Percentiles rank a stretch among this genome's conserved stretches.
Conservation (phyloP, 2,329 filamentous ascomycete species). For the Aspergillus quadrilineatus region DNA sequence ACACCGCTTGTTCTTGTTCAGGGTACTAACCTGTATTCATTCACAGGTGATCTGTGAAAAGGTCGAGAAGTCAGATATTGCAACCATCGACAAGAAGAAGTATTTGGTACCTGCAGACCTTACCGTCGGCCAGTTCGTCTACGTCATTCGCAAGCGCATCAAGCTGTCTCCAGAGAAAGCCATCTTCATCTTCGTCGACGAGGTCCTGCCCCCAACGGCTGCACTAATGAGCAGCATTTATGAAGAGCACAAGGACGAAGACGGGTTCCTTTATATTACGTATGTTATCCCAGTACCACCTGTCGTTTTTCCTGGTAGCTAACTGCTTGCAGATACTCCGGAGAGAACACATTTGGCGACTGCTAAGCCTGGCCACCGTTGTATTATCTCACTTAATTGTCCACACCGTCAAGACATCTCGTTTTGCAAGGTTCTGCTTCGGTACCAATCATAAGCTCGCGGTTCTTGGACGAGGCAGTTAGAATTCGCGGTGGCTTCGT, state of each 20-base stretch:
- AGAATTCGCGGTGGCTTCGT: conserved; percentile 19
- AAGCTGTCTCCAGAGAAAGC: conserved; percentile 99
- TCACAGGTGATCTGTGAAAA: conserved; percentile 96
- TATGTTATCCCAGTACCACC: conserved; percentile 45
- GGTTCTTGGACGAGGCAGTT: conserved; percentile 14
- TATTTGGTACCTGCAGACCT: conserved; percentile 96
- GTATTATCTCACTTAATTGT: conserved; percentile 15
- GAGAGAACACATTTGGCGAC: conserved; percentile 95
- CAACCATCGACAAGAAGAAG: conserved; percentile 99
- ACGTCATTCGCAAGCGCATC: conserved; percentile 99
- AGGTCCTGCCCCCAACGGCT: conserved; percentile 92
- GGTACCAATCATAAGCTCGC: conserved; percentile 6
- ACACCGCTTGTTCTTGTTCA: conserved; percentile 32
- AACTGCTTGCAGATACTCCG: conserved; percentile 67
- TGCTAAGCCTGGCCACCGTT: conserved; percentile 18
- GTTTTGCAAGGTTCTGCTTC: conserved; percentile 13
- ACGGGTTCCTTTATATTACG: conserved; percentile 97
- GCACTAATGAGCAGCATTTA: conserved; percentile 99
- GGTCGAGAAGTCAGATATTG: conserved; percentile 98
- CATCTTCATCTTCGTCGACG: conserved; percentile 99
- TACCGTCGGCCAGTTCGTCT: conserved; percentile 99
- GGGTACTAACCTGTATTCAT: conserved; percentile 26
- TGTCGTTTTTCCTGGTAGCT: neutral
- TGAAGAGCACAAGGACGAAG: conserved; percentile 92
- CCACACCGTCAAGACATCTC: conserved; percentile 13